Conservation (phyloP, 2,329 filamentous ascomycete genomes). For the Fusarium piperis region DNA sequence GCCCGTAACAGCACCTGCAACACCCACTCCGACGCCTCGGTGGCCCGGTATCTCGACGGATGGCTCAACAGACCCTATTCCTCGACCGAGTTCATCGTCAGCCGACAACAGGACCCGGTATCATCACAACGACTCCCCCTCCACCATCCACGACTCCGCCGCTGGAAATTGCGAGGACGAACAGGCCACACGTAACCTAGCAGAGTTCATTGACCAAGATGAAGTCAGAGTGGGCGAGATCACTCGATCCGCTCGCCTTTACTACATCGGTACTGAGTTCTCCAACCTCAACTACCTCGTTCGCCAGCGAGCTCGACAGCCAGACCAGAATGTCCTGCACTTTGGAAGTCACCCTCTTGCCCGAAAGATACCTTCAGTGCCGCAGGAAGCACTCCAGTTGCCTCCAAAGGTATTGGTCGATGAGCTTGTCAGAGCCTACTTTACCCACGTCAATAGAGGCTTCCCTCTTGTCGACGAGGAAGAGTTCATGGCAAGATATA, state of each 20-base stretch:
- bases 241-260: constrained; percentile 57
- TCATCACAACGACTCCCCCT: constrained; percentile 18
- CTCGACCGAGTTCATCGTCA: constrained; percentile 25
- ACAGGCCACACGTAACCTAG: constrained; percentile 54
- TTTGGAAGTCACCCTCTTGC: constrained; percentile 47
- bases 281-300: constrained; percentile 66
- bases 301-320: constrained; percentile 53
- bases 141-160: constrained; percentile 19
- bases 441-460: constrained; percentile 59
- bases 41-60: constrained; percentile 19
- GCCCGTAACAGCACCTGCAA: constrained; percentile 37
- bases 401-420: constrained; percentile 59
- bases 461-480: constrained; percentile 63
- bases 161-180: constrained; percentile 50
- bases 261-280: constrained; percentile 64
- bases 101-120: constrained; percentile 5
- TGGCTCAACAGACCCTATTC: not conserved
- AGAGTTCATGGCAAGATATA: constrained; percentile 61
- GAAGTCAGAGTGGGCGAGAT: constrained; percentile 57
- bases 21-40: constrained; percentile 22
- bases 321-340: constrained; percentile 45
- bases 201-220: constrained; percentile 61
- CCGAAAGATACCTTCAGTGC: constrained; percentile 52
- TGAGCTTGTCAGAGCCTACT: constrained; percentile 61
- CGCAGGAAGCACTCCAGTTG: constrained; percentile 59